Conservation (phyloP, 257 asterid species). For the Penstemon eatonii region DNA sequence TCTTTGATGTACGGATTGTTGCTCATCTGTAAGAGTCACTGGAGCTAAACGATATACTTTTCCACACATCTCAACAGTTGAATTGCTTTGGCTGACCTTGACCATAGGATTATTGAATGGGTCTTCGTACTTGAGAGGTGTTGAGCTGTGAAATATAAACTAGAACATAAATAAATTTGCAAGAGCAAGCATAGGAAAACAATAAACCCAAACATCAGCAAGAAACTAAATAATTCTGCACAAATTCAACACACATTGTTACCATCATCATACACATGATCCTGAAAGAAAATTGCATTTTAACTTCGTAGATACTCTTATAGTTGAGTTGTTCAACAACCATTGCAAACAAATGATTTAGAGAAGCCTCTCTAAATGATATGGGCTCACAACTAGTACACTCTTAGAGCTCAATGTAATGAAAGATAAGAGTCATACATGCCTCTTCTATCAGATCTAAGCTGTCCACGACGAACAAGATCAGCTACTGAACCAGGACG, state of each 20-base stretch:
- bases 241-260: background rate
- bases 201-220: background rate
- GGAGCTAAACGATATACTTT: constrained; percentile 93
- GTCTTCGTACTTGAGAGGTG: constrained; percentile 90
- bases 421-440: constrained; percentile 69
- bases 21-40: constrained; percentile 82
- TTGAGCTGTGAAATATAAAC: constrained; percentile 50
- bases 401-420: constrained; percentile 20
- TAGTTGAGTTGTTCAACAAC: constrained; percentile 16
- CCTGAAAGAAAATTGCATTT: background rate
- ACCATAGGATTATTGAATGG: constrained; percentile 98
- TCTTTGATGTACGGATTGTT: constrained; percentile 75
- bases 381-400: background rate
- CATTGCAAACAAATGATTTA: constrained; percentile 15
- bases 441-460: constrained; percentile 99
- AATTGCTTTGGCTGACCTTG: constrained; percentile 76
- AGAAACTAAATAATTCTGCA: background rate
- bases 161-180: constrained; percentile 24
- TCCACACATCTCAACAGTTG: constrained; percentile 96
- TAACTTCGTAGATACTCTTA: background rate
- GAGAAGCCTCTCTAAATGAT: background rate
- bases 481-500: constrained; percentile 89
- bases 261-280: background rate
- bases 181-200: constrained; percentile 5
- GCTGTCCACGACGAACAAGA: constrained; percentile 94